Evolutionary conservation across 345 rosid genomes (phyloP).

Genomic region (Linum trigynum): DNA sequence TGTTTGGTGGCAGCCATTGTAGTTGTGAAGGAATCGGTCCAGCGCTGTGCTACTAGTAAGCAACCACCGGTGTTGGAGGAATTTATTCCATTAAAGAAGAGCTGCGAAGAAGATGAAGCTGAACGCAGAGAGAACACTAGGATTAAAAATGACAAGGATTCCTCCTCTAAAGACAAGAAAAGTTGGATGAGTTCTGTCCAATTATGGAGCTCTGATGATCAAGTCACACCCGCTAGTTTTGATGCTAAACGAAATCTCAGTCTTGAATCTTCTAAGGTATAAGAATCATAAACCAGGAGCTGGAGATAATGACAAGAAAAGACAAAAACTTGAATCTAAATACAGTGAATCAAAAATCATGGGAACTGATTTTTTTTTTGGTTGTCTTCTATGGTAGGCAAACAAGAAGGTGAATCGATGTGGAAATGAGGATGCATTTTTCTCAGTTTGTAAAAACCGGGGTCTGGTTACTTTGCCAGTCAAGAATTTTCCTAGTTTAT

Average conservation of each 20-base stretch:
- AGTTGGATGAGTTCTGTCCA: constrained; percentile 65
- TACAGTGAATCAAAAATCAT: not conserved
- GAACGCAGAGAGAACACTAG: constrained; percentile 17
- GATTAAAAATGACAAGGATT: constrained; percentile 28
- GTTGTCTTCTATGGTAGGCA: constrained; percentile 27
- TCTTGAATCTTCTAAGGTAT: constrained; percentile 36
- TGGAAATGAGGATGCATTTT: constrained; percentile 18
- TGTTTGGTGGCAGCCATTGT: constrained; percentile 47
- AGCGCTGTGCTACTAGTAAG: constrained; percentile 25
- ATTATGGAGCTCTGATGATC: constrained; percentile 42
- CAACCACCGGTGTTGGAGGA: constrained; percentile 54
- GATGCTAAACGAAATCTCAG: constrained; percentile 28
- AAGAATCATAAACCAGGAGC: not conserved
- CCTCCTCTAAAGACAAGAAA: constrained; percentile 38
- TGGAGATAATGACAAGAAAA: too few species aligned
- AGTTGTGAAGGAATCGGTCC: constrained; percentile 41
- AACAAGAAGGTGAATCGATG: constrained; percentile 25
- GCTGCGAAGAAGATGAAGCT: constrained; percentile 10
- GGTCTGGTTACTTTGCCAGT: constrained; percentile 30
- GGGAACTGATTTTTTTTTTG: not conserved
- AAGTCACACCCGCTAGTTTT: constrained; percentile 10
- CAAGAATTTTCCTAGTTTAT: constrained; percentile 17
- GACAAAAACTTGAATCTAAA: not conserved
- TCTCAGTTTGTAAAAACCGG: constrained; percentile 27
- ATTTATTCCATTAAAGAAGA: constrained; percentile 54